Evolutionary conservation across 2,329 filamentous ascomycete species (phyloP), one percentile per base, ranked within the genome.

Genomic region (Ascomycota sp.): DNA sequence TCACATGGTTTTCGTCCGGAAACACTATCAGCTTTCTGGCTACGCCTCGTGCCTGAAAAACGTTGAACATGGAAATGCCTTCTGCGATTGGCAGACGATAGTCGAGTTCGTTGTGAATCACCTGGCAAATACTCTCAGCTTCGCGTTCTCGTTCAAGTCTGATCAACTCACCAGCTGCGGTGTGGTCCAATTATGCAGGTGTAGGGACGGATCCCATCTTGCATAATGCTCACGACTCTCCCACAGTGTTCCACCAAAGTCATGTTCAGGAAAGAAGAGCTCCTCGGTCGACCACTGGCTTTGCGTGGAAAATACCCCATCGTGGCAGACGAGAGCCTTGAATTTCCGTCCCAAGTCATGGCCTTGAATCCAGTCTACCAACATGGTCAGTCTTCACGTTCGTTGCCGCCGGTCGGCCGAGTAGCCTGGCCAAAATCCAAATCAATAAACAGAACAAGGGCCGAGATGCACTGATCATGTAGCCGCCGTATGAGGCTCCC

Each of bases 51-150:
- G 70, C 67, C 53, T 93, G 83, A 20, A 93, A 57, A 7, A 83
- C 74, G 38, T 92, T 91, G 56, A 92, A 93, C 30, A 81, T 77
- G 3, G 78, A 68, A 31, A 93, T 52, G 0, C 83, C 85, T 50
- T 94, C 86, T 0, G 75, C 71, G 31, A 95, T 74, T 1, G 83
- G 77, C 19, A 94, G 57, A 12, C 86, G 69, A 47, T 93, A 95
- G 50, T 95, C 86, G 21, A 89, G 63, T 43, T 89, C 81, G 44
- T 73, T 86, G 52, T 95, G 86, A 32, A 95, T 83, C 35, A 70
- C 51, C 52, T 55, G 23, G 12, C 15, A 17, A 8, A 4, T n/a
- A 22, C 19, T 22, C 8, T 29, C 12, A 35, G 27, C 13, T 7
- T 10, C 2, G 24, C 11, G 21, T 7, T 20, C 12, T 12, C 17